Conservation (phyloP, 1,139 yeast genomes). For the Protomyces inouyei region DNA sequence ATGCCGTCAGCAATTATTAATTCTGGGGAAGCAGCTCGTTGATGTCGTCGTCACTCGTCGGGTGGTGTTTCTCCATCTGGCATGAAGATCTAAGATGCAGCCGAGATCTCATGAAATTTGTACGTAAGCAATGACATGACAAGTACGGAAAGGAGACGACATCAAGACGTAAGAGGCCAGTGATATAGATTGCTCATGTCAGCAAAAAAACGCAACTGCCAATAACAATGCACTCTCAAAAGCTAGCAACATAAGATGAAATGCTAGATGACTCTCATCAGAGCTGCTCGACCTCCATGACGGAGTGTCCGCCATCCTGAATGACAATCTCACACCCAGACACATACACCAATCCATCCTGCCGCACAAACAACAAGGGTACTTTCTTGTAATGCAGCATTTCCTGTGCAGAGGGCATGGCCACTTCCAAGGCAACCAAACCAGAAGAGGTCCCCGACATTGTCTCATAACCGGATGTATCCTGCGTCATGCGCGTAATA, state of each 20-base stretch:
- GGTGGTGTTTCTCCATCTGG: too few species aligned
- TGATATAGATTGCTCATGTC: too few species aligned
- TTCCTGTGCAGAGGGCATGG: constrained; percentile 3
- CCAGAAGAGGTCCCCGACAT: neutral
- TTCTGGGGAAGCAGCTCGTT: neutral
- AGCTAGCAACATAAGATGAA: neutral
- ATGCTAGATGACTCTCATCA: neutral
- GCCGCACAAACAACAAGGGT: constrained; percentile 20
- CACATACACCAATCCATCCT: constrained; percentile 9
- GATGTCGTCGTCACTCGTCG: neutral
- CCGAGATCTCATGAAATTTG: neutral
- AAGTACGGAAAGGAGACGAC: too few species aligned
- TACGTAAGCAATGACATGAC: neutral
- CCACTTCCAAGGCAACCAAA: constrained; percentile 15
- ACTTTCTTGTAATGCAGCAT: neutral
- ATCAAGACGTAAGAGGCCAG: too few species aligned
- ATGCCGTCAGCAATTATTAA: too few species aligned
- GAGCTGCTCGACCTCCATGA: neutral
- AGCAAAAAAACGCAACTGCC: too few species aligned
- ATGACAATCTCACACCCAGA: constrained; percentile 12
- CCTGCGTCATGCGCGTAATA: constrained; percentile 11
- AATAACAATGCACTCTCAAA: too few species aligned
- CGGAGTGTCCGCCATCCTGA: neutral
- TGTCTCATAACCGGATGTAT: neutral
- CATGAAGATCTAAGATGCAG: neutral